A percentile compares a stretch with the other conserved stretches of the same genome.
Evolutionary conservation across 345 rosid genomes (phyloP).

Genomic region (Populus tremula): DNA sequence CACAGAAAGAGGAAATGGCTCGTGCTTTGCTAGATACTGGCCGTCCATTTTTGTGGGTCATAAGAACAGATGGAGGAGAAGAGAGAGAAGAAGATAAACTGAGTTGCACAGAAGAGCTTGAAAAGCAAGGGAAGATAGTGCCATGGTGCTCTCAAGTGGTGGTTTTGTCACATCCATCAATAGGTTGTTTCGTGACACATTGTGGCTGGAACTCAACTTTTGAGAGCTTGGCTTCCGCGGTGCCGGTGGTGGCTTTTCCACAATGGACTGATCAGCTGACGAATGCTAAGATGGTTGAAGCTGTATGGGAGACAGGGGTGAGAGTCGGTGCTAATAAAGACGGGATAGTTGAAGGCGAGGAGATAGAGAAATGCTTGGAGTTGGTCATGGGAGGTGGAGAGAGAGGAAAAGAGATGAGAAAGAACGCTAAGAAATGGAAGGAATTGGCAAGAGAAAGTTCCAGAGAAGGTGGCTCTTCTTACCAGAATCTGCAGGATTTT

Average conservation of each 20-base stretch:
- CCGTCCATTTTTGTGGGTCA: constrained; percentile 54
- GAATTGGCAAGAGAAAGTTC: constrained; percentile 30
- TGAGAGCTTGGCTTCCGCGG: constrained; percentile 38
- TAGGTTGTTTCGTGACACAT: constrained; percentile 47
- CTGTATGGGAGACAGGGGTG: constrained; percentile 33
- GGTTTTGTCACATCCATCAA: constrained; percentile 35
- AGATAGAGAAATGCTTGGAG: constrained; percentile 36
- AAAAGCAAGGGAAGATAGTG: constrained; percentile 31
- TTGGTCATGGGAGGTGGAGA: constrained; percentile 33
- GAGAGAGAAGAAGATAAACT: constrained; percentile 34
- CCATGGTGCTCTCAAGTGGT: constrained; percentile 48
- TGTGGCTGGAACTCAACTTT: constrained; percentile 47
- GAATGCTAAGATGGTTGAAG: constrained; percentile 38
- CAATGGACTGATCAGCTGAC: constrained; percentile 40
- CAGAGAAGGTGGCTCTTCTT: constrained; percentile 26
- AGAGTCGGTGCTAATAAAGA: constrained; percentile 7
- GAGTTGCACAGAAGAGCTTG: constrained; percentile 14
- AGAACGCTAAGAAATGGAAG: constrained; percentile 36
- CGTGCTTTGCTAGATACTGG: constrained; percentile 31
- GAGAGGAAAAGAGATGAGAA: constrained; percentile 23
- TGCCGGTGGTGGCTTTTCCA: constrained; percentile 38
- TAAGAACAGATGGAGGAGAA: constrained; percentile 30
- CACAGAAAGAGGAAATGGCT: constrained; percentile 43
- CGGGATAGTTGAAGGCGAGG: constrained; percentile 26
- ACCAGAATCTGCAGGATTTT: constrained; percentile 27